Conservation (phyloP, 176 grass and related monocot species). For the Dendrocalamus sinicus region DNA sequence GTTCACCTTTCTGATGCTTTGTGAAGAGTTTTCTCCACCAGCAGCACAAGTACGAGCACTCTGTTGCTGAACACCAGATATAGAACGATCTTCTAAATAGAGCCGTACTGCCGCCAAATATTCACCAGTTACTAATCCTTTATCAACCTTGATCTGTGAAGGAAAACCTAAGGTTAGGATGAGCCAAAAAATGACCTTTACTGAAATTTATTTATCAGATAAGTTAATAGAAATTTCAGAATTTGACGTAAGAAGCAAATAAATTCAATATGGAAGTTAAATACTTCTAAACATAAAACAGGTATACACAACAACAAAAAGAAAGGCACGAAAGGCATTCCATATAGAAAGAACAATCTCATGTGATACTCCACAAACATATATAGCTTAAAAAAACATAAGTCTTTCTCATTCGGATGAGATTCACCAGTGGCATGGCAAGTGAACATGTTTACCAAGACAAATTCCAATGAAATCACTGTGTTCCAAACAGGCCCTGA, state of each 20-base stretch:
- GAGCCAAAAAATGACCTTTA: background rate
- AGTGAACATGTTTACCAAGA: background rate
- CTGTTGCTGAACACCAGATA: conserved; percentile 70
- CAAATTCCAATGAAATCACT: background rate
- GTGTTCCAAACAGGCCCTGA: background rate
- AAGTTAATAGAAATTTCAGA: conserved; percentile 24
- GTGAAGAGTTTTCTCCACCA: conserved; percentile 48
- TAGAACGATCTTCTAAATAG: conserved; percentile 49
- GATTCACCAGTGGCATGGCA: background rate
- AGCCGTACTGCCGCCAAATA: conserved; percentile 74
- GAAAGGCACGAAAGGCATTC: background rate
- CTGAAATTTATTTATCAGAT: conserved; percentile 33
- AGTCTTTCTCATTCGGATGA: background rate
- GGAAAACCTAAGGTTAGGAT: conserved; percentile 36
- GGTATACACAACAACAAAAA: background rate
- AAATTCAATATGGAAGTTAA: conserved; percentile 7
- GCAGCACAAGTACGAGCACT: conserved; percentile 84
- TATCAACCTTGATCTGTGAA: conserved; percentile 59
- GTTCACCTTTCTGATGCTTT: conserved; percentile 55
- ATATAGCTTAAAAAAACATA: background rate
- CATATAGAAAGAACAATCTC: background rate
- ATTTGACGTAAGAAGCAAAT: background rate
- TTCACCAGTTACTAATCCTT: conserved; percentile 63
- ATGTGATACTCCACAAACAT: conserved; percentile 1
- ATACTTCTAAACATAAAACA: conserved; percentile 15